Evolutionary conservation across 768 basidiomycete genomes (phyloP), one percentile per base, ranked within the genome.

Genomic region (Amanita phalloides): DNA sequence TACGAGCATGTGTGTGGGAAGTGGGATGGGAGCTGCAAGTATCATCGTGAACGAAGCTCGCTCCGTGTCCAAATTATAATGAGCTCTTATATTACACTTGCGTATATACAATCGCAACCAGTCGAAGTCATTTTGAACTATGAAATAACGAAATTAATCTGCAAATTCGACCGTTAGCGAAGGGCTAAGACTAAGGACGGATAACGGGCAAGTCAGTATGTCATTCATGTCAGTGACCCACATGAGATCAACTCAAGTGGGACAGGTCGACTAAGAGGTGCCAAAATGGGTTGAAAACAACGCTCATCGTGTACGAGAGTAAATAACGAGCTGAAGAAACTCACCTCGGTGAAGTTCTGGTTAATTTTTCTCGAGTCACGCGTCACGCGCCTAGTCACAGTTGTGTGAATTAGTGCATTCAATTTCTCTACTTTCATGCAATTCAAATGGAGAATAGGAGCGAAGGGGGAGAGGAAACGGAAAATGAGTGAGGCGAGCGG

Each of bases 241-340:
- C 54, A 68, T 69, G 17, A 45, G 51, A 13, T 36, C 23, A 35
- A 1, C 41, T 68, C 66, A 61, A 62, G 67, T 61, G 56, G 60
- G 59, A 62, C 79, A 81, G 64, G 77, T 90, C 84, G 82, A 87
- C 86, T 89, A 89, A 88, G 86, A 90, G 87, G 86, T 88, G 85
- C 87, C 86, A 90, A 51, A 79, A 77, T 49, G n/a, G 78, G 83
- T 72, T 74, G 69, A 68, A 61, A 62, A 78, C 85, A 86, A 89
- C 86, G 77, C 87, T 90, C 87, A 77, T 90, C 87, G 79, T 76
- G 47, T 48, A 36, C 3, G 14, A 2, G 10, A 48, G 25, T 8
- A 13, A 4, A 13, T 32, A 33, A 13, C 11, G 4, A 33, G 33
- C 5, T 11, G 33, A 30, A 9, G 3, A 33, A n/a, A 28, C 43